These are phyloP conservation scores for Umbilicus rupestris DNA, from an alignment of 164 flowering plant species.

Conservation along the genomic window DNA sequence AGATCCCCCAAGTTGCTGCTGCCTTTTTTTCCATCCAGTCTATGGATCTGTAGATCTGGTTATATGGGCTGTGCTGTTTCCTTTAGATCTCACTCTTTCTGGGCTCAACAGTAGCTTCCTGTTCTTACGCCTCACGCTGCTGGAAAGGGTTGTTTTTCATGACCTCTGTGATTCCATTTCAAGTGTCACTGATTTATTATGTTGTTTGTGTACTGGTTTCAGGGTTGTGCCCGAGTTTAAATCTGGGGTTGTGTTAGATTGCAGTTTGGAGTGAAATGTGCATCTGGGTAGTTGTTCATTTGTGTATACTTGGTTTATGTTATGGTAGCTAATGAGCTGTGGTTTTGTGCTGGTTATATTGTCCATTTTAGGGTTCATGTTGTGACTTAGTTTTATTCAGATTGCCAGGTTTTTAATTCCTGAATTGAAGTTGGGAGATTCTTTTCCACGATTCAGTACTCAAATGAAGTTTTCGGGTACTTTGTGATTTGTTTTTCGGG, in stretches of 20 bases:
- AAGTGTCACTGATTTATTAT: background rate
- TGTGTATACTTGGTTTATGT: no score
- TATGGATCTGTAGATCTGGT: background rate
- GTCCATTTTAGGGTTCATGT: background rate
- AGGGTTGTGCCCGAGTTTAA: background rate
- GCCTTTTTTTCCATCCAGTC: background rate
- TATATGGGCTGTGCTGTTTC: background rate
- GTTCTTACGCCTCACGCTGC: background rate
- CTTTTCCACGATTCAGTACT: background rate
- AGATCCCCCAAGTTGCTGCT: background rate
- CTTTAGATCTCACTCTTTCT: background rate
- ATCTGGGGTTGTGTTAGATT: background rate
- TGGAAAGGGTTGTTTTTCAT: background rate
- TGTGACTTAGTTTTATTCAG: no score
- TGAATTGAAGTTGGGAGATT: background rate
- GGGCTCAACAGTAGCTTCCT: background rate
- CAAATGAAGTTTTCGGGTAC: background rate
- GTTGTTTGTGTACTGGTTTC: background rate
- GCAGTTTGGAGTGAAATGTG: background rate
- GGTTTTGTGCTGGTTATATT: background rate
- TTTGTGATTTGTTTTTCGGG: background rate
- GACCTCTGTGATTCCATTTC: background rate
- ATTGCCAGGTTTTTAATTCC: background rate
- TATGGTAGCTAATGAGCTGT: background rate
- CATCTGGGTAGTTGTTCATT: no score